Base-by-base conservation (phyloP, 108 stramenopile genomes). In the Chaetoceros muelleri region DNA sequence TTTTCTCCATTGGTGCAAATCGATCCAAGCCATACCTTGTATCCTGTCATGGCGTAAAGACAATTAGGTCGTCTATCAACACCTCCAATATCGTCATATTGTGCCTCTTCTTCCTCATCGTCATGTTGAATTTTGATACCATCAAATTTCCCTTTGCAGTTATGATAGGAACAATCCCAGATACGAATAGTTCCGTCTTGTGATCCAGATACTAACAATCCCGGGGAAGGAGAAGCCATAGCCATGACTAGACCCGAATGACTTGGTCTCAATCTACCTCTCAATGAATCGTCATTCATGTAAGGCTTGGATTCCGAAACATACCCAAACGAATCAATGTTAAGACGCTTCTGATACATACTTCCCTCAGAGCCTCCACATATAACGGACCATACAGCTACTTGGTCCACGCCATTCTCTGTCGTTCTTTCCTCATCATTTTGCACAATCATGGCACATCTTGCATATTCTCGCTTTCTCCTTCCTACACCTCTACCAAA, bases 1-100 rank as follows among this genome's bases (percentile, higher is more conserved):
- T 67, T 65, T 28, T 50, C 50, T 17, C 72, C 74, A 56, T 77
- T 75, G 16, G 73, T 80, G 34, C 73, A 84, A 20, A 83, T 62
- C 25, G 71, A 69, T 19, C 77, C 76, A 24, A 83, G 55, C 86
- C 86, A 87, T 0, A 80, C 70, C 53, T 87, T 87, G 77, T 84
- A 87, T 24, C 86, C 86, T 1, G 74, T 62, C 34, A 87, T 57
- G 1, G 73, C 71, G 61, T 87, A 87, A 22, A 79, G 24, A 28
- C 72, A 78, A 29, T 59, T 58, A 0, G 68, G 63, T 52, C 51
- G 49, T 31, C 47, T 47, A 56, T 70, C 46, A 20, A 45, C 31
- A n/a, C 28, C 26, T 21, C 21, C 30, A 29, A 46, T 21, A 27
- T 44, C 59, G 21, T 51, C 48, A 34, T 49, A 24, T 3, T 52